These are phyloP conservation scores for Penicillium roqueforti DNA, from an alignment of 495 filamentous ascomycete genomes.

Conservation along the genomic window DNA sequence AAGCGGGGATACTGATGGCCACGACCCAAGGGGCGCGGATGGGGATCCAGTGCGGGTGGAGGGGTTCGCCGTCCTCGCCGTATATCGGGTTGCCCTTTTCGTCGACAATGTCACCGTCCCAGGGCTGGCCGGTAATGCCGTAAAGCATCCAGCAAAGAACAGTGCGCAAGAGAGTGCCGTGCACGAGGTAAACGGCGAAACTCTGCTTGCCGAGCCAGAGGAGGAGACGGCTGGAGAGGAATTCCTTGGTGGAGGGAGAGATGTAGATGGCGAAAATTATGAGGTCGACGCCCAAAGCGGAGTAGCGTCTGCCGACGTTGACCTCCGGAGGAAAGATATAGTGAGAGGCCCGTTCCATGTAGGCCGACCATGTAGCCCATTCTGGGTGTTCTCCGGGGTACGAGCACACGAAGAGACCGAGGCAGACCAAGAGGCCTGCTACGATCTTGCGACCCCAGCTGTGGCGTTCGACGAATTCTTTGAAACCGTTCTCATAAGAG, in stretches of 20 bases:
- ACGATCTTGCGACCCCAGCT: constrained; percentile 59
- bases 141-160: constrained; percentile 62
- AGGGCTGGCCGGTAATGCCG: constrained; percentile 50
- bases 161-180: constrained; percentile 60
- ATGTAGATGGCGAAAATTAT: constrained; percentile 57
- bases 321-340: constrained; percentile 55
- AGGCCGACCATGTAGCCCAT: constrained; percentile 55
- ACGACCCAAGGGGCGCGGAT: constrained; percentile 41
- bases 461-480: constrained; percentile 31
- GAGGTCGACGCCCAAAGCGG: constrained; percentile 57
- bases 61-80: constrained; percentile 7
- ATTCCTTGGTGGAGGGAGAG: constrained; percentile 51
- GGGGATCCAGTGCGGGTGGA: constrained; percentile 29
- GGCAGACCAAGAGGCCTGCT: constrained; percentile 51
- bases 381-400: constrained; percentile 60
- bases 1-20: constrained; percentile 48
- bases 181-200: constrained; percentile 66
- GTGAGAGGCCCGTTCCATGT: constrained; percentile 41
- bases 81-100: constrained; percentile 30
- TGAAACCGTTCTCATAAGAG: constrained; percentile 15
- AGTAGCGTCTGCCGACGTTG: constrained; percentile 51
- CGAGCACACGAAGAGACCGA: constrained; percentile 58
- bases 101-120: constrained; percentile 36
- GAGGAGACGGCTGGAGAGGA: constrained; percentile 54
- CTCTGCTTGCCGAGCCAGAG: constrained; percentile 66